These are phyloP conservation scores for Cyclaneusma minus DNA, from an alignment of 2,329 filamentous ascomycete species.

Conservation along the genomic window DNA sequence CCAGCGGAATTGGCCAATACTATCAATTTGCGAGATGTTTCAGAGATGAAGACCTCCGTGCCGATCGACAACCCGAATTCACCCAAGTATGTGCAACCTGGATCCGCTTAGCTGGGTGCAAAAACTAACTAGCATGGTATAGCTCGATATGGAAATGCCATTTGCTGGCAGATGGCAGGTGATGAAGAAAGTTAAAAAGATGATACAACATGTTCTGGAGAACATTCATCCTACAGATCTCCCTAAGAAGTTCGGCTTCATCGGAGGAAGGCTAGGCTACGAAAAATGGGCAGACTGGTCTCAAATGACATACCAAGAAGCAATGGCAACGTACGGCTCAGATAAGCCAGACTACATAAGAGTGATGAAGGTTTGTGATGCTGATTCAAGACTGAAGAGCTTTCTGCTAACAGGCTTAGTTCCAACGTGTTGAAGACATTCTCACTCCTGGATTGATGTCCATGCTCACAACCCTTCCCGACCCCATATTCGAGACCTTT, in stretches of 20 bases:
- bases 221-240: conserved; percentile 5
- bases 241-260: conserved; percentile 2
- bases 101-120: not conserved
- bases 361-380: conserved; percentile 5
- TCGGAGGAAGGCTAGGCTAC: conserved; percentile 1
- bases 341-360: conserved; percentile 71
- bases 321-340: conserved; percentile 67
- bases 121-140: conserved; percentile 5
- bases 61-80: conserved; percentile 92
- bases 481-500: conserved; percentile 63
- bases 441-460: conserved; percentile 47
- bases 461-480: conserved; percentile 56
- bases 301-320: conserved; percentile 51
- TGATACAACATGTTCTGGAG: conserved; percentile 12
- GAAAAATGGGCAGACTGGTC: conserved; percentile 2
- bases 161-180: conserved; percentile 63
- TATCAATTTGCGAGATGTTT: conserved; percentile 93
- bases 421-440: conserved; percentile 47
- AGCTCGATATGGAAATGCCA: conserved; percentile 88
- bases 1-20: conserved; percentile 67
- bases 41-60: conserved; percentile 81
- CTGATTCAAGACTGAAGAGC: too few species aligned
- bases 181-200: conserved; percentile 29
- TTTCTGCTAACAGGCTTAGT: conserved; percentile 28
- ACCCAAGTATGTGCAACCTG: conserved; percentile 48